Conservation (phyloP, 306 rosid species). For the Vigna hirtella region DNA sequence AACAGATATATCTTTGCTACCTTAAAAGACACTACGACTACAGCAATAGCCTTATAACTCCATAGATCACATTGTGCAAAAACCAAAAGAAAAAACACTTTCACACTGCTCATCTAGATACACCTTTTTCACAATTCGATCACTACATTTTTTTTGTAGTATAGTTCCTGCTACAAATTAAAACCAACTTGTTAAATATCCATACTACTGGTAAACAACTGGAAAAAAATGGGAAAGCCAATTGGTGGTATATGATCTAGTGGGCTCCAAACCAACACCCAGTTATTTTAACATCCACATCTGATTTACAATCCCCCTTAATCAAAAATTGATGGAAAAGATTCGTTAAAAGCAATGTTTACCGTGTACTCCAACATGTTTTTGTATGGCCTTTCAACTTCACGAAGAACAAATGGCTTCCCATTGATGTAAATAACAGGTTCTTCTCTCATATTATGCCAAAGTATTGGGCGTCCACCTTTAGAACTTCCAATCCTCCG, state of each 20-base stretch:
- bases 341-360: constrained; percentile 31
- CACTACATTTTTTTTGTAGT: neutral
- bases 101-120: neutral
- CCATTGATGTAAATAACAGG: constrained; percentile 90
- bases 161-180: neutral
- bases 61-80: constrained; percentile 7
- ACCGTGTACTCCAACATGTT: constrained; percentile 90
- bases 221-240: constrained; percentile 1
- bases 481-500: constrained; percentile 67
- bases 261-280: constrained; percentile 16
- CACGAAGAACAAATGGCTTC: constrained; percentile 90
- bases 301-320: constrained; percentile 11
- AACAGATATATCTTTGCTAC: neutral
- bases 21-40: constrained; percentile 2
- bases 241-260: neutral
- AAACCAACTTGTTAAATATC: constrained; percentile 6
- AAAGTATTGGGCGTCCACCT: constrained; percentile 69
- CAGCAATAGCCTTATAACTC: neutral
- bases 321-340: constrained; percentile 1
- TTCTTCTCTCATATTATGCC: constrained; percentile 97
- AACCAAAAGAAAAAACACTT: neutral
- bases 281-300: constrained; percentile 7
- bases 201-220: neutral
- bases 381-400: constrained; percentile 87
- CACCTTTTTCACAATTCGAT: constrained; percentile 18